Evolutionary conservation across 2,329 filamentous ascomycete species (phyloP), one percentile per base, ranked within the genome.

Genomic region (Scytalidium sp.): DNA sequence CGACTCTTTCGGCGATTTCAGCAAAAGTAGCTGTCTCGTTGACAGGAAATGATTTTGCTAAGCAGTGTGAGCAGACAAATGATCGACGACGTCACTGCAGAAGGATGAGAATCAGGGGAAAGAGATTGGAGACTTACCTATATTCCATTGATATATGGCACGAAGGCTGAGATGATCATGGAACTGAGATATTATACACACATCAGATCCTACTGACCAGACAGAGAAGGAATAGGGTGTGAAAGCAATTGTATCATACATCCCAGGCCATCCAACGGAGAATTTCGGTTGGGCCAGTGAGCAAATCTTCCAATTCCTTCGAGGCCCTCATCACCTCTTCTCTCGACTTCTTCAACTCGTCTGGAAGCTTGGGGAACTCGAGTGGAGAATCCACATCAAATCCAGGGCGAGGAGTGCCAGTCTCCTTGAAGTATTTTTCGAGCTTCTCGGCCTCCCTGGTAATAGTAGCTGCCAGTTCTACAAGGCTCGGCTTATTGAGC

Each of bases 251-350:
- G 32, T 15, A 22, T 66, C 75, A 62, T 58, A 78, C 76, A 59
- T 70, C 74, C 77, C 74, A 80, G 47, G 74, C 67, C 46, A 72
- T 70, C 74, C 75, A 81, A 62, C 78, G 67, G 7, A 81, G 57
- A n/a, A 64, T 67, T 56, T 81, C 76, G 29, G 70, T 67, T 0
- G 78, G 77, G 0, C 78, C 78, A 19, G 74, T 69, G 15, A 75
- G 71, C 45, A 81, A 63, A 43, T 69, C 62, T 2, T 67, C 68
- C 13, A 81, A 66, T 54, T 80, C 74, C 49, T 67, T 72, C 2
- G 75, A 74, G 8, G 77, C 76, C 51, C 67, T 67, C 6, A 80
- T 68, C 45, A 81, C 68, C 49, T 74, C 71, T 47, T 71, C 68
- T 25, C 78, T 70, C 50, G 72, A 72, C 50, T 60, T 64, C 50